Evolutionary conservation across 805 yeast species (phyloP), one percentile per base, ranked within the genome.

Genomic region (Scheffersomyces ergatensis): DNA sequence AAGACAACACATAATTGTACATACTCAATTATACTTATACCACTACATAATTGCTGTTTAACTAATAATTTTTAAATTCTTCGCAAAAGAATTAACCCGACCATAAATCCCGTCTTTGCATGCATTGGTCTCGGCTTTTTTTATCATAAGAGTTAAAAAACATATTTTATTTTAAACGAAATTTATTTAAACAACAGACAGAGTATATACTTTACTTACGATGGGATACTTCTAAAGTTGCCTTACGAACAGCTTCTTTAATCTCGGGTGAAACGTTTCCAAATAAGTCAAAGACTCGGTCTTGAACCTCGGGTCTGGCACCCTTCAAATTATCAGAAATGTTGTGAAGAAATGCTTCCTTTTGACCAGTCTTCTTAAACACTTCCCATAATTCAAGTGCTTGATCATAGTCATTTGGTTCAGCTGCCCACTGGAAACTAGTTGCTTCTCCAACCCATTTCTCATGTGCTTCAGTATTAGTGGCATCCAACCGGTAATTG

Each of bases 381-480:
- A 48, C 51, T 35, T 51, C 40, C 49, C 48, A 55, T 49, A 55
- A 50, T 18, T 41, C 53, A 21, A 47, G 32, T 25, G 59, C 51
- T 43, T 55, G 59, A 43, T 39, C 48, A 44, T 47, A 55, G 36
- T 55, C 59, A 24, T 44, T 45, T 21, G 48, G 54, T 19, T 56
- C 53, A 34, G 50, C 53, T 44, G 50, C 50, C 59, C 59, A 55
- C 44, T 53, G 58, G 52, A 50, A 55, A 20, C 55, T 54, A 29
- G 54, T 48, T 11, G 59, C 59, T 30, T 57, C 50, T 20, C 59
- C 59, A 14, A 38, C 44, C 59, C 59, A 55, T 24, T 51, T 54
- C 43, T 55, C 59, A 38, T 55, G 59, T 33, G 54, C 57, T 46
- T 53, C 52, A 34, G 25, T 20, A 25, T 34, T 34, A 24, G 35